Evolutionary conservation across 2,329 filamentous ascomycete genomes (phyloP), one percentile per base, ranked within the genome.

Genomic region (Alternaria rosae): DNA sequence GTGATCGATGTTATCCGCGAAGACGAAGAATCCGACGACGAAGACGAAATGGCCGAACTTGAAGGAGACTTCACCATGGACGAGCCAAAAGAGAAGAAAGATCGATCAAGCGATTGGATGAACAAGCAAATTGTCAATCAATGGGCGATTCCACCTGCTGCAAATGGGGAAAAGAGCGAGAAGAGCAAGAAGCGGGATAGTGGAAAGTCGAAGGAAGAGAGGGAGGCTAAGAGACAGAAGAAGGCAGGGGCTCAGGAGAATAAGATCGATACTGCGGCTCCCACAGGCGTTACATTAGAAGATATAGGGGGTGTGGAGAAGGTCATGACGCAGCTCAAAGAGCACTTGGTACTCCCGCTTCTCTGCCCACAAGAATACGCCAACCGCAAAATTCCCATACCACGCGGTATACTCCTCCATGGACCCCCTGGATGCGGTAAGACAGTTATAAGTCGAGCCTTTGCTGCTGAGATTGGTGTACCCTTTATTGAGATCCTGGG

Each of bases 401-500:
- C 90, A 35, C 87, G 90, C 48, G 91, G 92, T 62, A 89, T 96
- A 15, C 81, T 96, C 23, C 84, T 96, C 6, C 91, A 96, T 78
- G 92, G 92, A 0, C 92, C 92, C 1, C 92, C 92, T 3, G 92
- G 92, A 25, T 95, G 92, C 73, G 92, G 92, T 69, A 96, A 96
- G 79, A 96, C 92, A 0, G 90, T 92, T 83, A 88, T 96, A 61
- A 91, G 91, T 10, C 89, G 93, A 76, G 92, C 91, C 1, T 90
- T 92, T 70, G 92, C 92, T 4, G 90, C 91, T 2, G 88, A 89
- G 65, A 82, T 94, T 20, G 90, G 89, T 1, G 88, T 93, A 3
- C 89, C 92, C 0, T 94, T 93, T 72, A 90, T 96, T 62, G 87
- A 92, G 2, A 89, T 95, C n/a, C 90, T 92, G 0, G 92, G 91